Base-by-base conservation (phyloP, 2,329 filamentous ascomycete genomes). In the Alternaria tenuissima region DNA sequence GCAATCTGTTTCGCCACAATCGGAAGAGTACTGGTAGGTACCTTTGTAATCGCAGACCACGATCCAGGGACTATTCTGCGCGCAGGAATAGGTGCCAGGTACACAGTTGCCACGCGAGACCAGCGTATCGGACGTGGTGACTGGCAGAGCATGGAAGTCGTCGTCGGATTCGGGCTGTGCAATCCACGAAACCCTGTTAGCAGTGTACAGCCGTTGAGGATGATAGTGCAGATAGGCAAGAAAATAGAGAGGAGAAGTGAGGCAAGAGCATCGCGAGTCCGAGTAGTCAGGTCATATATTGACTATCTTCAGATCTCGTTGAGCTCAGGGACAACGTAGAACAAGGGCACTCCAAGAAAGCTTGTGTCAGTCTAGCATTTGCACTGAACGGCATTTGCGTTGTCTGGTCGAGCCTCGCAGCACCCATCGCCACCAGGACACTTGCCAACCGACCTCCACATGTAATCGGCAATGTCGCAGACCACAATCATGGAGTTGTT, bases 381-480 rank as follows among this genome's bases (percentile, higher is more conserved):
- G 39, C 39, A 41, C 18, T 41, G 39, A 41, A 14, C 47, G 52
- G 55, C 41, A 32, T 46, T 18, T 6, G 55, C 41, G 28, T 57
- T 52, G 55, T 57, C 55, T 8, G 41, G 38, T 24, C 30, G 28
- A 4, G 48, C 6, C 30, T 57, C 48, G 48, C 54, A 51, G 34
- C 46, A 57, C 14, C n/a, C n/a, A 26, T 39, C 46, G 12, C 46
- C 36, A 32, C 54, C 54, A 20, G 36, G 8, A 44, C 46, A 57
- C 16, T 38, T 57, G 44, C 54, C 46, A 16, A 51, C 20, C 22
- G 20, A 18, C 24, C 38, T 38, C 54, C 54, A 57, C 24, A 26
- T 41, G 11, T 38, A 44, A 14, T 57, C 54, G n/a, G 54, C 46
- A 44, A 36, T 36, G 18, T 57, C 54, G 54, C 55, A 57, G 39